Conservation (phyloP, 805 yeast species). For the Metschnikowia lachancei region DNA sequence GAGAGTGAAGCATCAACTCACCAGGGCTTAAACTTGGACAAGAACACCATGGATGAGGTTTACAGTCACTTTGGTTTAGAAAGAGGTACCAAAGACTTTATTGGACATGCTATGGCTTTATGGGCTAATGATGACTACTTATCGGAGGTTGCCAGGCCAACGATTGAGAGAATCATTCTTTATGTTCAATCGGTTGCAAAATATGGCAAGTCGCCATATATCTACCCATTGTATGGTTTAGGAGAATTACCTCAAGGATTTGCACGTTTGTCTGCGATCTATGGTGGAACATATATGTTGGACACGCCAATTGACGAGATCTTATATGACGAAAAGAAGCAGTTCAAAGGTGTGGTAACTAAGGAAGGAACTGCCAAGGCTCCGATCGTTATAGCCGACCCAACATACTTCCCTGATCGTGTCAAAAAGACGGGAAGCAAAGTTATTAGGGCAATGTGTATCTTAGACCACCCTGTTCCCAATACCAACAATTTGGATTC, state of each 20-base stretch:
- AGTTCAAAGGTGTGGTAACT: constrained; percentile 81
- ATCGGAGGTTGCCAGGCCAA: constrained; percentile 85
- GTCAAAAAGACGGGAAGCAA: constrained; percentile 69
- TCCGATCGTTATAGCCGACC: constrained; percentile 93
- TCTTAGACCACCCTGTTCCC: constrained; percentile 86
- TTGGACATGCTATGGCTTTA: constrained; percentile 98
- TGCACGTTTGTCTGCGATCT: constrained; percentile 93
- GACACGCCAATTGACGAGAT: constrained; percentile 94
- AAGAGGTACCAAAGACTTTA: constrained; percentile 89
- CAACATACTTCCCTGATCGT: constrained; percentile 90
- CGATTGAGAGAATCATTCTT: constrained; percentile 79
- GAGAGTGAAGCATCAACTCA: constrained; percentile 80
- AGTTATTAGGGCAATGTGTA: constrained; percentile 83
- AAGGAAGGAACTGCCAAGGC: constrained; percentile 92
- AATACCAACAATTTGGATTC: constrained; percentile 81
- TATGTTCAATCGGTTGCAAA: constrained; percentile 90
- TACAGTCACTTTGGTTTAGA: constrained; percentile 88
- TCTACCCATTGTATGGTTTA: constrained; percentile 92
- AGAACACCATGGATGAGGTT: constrained; percentile 86
- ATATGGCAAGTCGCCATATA: constrained; percentile 94
- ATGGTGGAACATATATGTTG: constrained; percentile 98
- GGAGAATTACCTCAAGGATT: constrained; percentile 99
- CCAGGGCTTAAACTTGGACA: constrained; percentile 81
- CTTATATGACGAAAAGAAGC: constrained; percentile 60
- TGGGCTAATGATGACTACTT: constrained; percentile 89